Percentiles rank a stretch among this genome's conserved stretches.
Conservation (phyloP, 768 basidiomycete species). For the Collybia nuda region DNA sequence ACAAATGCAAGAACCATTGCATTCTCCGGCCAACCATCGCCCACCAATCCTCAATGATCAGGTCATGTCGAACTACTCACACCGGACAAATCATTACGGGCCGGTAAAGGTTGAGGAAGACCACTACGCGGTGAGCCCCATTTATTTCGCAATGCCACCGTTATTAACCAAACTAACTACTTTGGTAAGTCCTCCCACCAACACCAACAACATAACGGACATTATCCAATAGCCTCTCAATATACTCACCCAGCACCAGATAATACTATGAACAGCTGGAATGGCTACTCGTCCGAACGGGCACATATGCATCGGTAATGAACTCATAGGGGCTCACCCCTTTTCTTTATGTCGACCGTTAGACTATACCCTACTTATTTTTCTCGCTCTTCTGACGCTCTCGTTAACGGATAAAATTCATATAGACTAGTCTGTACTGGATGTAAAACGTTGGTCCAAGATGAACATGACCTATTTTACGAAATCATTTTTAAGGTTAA, state of each 20-base stretch:
- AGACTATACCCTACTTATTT: conserved; percentile 15
- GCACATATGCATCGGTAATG: conserved; percentile 58
- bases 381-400: neutral
- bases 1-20: conserved; percentile 61
- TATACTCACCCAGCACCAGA: conserved; percentile 45
- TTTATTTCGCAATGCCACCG: neutral
- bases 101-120: conserved; percentile 73
- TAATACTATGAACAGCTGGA: conserved; percentile 59
- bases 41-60: conserved; percentile 40
- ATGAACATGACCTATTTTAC: neutral
- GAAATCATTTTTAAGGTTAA: neutral
- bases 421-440: neutral
- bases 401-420: neutral
- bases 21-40: conserved; percentile 50
- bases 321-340: neutral
- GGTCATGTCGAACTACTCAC: conserved; percentile 38
- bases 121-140: conserved; percentile 46
- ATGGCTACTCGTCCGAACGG: conserved; percentile 65
- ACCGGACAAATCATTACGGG: conserved; percentile 44
- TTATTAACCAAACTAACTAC: neutral
- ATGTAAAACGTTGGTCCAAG: neutral
- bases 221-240: conserved; percentile 44
- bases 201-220: conserved; percentile 32
- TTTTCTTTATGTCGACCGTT: neutral
- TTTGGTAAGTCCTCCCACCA: conserved; percentile 28